Evolutionary conservation across 2,329 filamentous ascomycete species (phyloP).

Genomic region (Malbranchea cinnamomea): DNA sequence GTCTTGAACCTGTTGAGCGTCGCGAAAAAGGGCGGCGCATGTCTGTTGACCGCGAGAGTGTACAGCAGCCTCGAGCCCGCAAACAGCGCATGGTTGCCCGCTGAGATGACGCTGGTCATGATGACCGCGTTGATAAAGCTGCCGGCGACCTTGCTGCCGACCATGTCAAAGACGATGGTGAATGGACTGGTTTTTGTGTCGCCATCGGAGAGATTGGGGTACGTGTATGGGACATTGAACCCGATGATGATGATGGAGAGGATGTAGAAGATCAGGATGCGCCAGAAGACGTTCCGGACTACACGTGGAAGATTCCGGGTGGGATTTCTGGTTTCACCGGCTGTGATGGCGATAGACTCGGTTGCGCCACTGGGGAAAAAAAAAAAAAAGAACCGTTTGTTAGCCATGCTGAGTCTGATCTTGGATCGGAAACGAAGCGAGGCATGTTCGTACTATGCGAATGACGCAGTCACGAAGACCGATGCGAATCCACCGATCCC

Average conservation of each 20-base stretch:
- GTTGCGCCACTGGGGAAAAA: constrained; percentile 35
- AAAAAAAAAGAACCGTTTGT: constrained; percentile 8
- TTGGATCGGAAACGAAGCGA: constrained; percentile 14
- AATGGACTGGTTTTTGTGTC: constrained; percentile 36
- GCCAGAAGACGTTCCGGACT: constrained; percentile 52
- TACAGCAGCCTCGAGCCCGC: constrained; percentile 44
- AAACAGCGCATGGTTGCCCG: constrained; percentile 45
- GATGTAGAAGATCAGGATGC: constrained; percentile 42
- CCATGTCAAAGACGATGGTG: constrained; percentile 47
- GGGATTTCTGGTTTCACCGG: constrained; percentile 50
- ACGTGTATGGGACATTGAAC: constrained; percentile 44
- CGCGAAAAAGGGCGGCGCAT: constrained; percentile 43
- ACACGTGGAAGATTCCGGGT: constrained; percentile 46
- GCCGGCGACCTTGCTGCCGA: constrained; percentile 39
- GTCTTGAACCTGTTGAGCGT: constrained; percentile 35
- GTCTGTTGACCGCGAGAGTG: constrained; percentile 37
- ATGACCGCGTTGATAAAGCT: constrained; percentile 49
- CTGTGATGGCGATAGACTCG: constrained; percentile 51
- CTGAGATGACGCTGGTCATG: constrained; percentile 43
- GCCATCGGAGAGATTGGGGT: constrained; percentile 29
- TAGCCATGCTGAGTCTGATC: neutral
- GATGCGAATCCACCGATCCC: constrained; percentile 52
- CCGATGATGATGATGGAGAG: constrained; percentile 40
- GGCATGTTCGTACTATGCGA: constrained; percentile 37
- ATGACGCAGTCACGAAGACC: constrained; percentile 47